Base-by-base conservation (phyloP, 495 filamentous ascomycete species). In the Penicillium tannophilum region DNA sequence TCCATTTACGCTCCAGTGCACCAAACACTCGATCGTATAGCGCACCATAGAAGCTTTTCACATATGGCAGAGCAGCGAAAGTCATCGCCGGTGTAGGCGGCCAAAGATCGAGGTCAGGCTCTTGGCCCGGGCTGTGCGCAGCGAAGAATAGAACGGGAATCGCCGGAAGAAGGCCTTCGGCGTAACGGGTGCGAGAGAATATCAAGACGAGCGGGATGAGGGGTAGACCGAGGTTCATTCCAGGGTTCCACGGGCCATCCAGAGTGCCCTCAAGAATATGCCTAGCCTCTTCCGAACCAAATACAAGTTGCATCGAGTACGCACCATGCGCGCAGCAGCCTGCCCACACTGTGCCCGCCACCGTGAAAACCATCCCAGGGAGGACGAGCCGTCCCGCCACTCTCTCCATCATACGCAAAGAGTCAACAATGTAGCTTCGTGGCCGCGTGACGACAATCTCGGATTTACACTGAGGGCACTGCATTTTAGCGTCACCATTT, bases 381-480 rank as follows among this genome's bases (percentile, higher is more conserved):
- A 90, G 76, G 8, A 91, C 81, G 56, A 85, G 58, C 43, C 74
- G 69, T 6, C 81, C 82, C 51, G 84, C 83, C n/a, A 78, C 56
- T 31, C 74, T 66, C 63, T 87, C 80, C 4, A 90, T 36, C 41
- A 70, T 54, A 17, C 87, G 82, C 41, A 86, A 77, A 4, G 80
- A 55, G 51, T 85, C 81, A 19, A 95, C 82, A 41, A 91, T 68
- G 35, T 79, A 70, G 71, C 91, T 90, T 56, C 80, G 81, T 28
- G 89, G 90, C 43, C 91, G 85, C 16, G 85, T 82, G 48, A 98
- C 75, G 11, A 80, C 72, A 59, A 98, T 94, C 58, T 88, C 84
- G 1, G 84, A 81, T 67, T 94, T 93, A 82, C 94, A 98, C 61
- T 93, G 88, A 7, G 93, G 92, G 69, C 94, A 98, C 51, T 81